Percentiles rank a stretch among this genome's conserved stretches.
phyloP scores from a whole-genome alignment of 495 filamentous ascomycete genomes.

The Penicillium cataractarum region DNA sequence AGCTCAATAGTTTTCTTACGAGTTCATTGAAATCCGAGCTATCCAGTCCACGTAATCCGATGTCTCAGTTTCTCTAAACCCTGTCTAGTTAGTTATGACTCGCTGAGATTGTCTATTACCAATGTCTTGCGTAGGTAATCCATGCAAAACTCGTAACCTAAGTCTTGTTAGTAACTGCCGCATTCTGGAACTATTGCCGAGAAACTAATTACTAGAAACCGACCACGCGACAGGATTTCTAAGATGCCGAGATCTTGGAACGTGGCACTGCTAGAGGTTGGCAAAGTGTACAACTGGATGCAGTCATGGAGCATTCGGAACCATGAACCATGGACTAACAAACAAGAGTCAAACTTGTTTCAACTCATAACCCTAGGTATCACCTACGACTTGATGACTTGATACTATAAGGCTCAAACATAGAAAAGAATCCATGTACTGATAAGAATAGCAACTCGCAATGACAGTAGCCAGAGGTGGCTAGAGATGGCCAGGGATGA shows the following conservation, averaged over 20 bases:
- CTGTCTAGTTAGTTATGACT: too few relatives aligned
- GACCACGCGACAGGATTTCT: slow-evolving; percentile 6
- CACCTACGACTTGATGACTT: neutral
- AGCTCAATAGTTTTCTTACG: neutral
- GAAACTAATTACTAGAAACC: neutral
- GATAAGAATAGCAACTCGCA: neutral
- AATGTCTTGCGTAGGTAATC: neutral
- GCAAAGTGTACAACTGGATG: slow-evolving; percentile 15
- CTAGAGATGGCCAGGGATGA: neutral
- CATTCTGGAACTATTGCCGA: neutral
- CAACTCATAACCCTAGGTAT: neutral
- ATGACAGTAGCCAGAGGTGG: slow-evolving; percentile 5
- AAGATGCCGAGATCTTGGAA: slow-evolving; percentile 26
- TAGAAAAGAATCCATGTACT: neutral
- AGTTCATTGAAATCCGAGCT: too few relatives aligned
- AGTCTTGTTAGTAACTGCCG: neutral
- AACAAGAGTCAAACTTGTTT: neutral
- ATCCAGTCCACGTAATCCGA: too few relatives aligned
- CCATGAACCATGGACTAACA: slow-evolving; percentile 14
- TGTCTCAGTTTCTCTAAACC: too few relatives aligned
- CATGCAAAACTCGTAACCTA: neutral
- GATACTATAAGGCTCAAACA: neutral
- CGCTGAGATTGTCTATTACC: neutral
- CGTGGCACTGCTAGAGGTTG: slow-evolving; percentile 17
- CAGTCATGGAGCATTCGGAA: slow-evolving; percentile 22